A percentile compares a stretch with the other conserved stretches of the same genome.
Conservation (phyloP, 805 yeast species). For the Zygoascus flipseniorum region DNA sequence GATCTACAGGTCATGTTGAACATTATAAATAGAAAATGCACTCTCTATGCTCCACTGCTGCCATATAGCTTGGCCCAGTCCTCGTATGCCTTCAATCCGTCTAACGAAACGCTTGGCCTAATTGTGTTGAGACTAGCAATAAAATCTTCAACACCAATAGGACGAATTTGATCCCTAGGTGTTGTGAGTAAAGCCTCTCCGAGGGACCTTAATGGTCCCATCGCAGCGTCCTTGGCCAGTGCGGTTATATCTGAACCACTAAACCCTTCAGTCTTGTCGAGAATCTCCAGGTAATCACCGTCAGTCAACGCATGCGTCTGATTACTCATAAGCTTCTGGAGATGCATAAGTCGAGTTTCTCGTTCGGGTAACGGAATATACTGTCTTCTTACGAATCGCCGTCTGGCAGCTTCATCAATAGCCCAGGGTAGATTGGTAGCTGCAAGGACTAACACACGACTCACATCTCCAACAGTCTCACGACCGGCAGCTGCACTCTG, state of each 20-base stretch:
- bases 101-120: slow-evolving; percentile 80
- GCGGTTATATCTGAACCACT: slow-evolving; percentile 95
- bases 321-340: slow-evolving; percentile 54
- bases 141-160: slow-evolving; percentile 68
- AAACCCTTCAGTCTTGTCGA: slow-evolving; percentile 65
- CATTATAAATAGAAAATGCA: neutral
- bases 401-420: slow-evolving; percentile 91
- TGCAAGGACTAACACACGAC: slow-evolving; percentile 80
- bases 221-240: slow-evolving; percentile 91
- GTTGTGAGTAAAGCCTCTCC: slow-evolving; percentile 73
- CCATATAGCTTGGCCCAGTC: slow-evolving; percentile 86
- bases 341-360: slow-evolving; percentile 68
- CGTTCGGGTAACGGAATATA: slow-evolving; percentile 91
- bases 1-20: neutral
- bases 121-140: slow-evolving; percentile 65
- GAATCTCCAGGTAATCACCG: slow-evolving; percentile 51
- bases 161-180: slow-evolving; percentile 67
- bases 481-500: slow-evolving; percentile 81
- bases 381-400: slow-evolving; percentile 85
- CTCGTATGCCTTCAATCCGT: slow-evolving; percentile 71
- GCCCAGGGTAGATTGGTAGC: slow-evolving; percentile 98
- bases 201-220: slow-evolving; percentile 88
- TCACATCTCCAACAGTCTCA: slow-evolving; percentile 38
- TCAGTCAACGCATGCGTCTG: slow-evolving; percentile 66
- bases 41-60: slow-evolving; percentile 65